phyloP scores from a whole-genome alignment of 148 eudicot genomes.

The Chenopodium berlandieri region DNA sequence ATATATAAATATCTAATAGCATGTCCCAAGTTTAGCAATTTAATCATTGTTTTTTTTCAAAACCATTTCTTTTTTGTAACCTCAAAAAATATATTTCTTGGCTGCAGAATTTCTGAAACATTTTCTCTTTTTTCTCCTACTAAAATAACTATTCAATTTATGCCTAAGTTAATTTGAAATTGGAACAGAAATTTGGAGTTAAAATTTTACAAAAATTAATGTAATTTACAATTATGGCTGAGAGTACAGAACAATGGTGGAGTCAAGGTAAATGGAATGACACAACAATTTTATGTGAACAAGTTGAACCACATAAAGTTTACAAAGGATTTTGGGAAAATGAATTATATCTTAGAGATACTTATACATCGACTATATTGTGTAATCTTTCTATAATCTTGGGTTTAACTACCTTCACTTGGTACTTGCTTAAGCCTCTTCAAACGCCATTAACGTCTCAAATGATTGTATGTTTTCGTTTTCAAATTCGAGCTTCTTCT shows the following conservation, averaged over 20 bases:
- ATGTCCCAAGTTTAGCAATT: neutral
- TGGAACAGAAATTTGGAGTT: neutral
- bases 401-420: neutral
- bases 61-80: neutral
- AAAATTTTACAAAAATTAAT: neutral
- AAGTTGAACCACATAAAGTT: neutral
- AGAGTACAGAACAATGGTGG: neutral
- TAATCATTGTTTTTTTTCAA: neutral
- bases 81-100: neutral
- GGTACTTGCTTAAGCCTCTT: constrained; percentile 23
- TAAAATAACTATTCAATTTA: neutral
- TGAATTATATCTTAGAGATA: neutral
- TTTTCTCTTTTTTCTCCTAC: neutral
- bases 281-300: neutral
- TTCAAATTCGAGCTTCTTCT: neutral
- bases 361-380: neutral
- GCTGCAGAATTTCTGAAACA: neutral
- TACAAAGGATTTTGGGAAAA: constrained; percentile 1
- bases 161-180: neutral
- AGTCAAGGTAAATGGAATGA: constrained; percentile 1
- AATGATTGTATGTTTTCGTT: constrained; percentile 19
- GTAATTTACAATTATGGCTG: neutral
- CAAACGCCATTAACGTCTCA: constrained; percentile 25
- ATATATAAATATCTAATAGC: neutral
- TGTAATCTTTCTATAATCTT: constrained; percentile 16